phyloP scores from a whole-genome alignment of 2,329 filamentous ascomycete species.

The Colletotrichum costaricense region DNA sequence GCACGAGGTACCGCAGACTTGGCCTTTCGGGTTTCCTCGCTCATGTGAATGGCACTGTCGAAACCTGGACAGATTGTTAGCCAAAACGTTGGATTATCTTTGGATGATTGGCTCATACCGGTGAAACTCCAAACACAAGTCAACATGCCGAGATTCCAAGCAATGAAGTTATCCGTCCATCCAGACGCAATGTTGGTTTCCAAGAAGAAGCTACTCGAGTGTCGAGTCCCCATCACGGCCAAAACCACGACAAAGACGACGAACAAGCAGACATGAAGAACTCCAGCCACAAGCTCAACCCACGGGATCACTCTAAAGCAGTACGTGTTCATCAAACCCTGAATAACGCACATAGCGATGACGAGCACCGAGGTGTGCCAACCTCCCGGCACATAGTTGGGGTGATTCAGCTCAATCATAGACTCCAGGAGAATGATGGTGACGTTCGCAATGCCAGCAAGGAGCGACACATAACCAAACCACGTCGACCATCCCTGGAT shows the following conservation, averaged over 20 bases:
- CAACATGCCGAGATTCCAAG: slow-evolving; percentile 12
- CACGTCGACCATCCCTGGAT: slow-evolving; percentile 14
- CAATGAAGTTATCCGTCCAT: slow-evolving; percentile 13
- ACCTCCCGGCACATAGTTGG: background rate
- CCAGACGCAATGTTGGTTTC: slow-evolving; percentile 4
- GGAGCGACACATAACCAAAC: slow-evolving; percentile 6
- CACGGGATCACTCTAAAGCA: slow-evolving; percentile 9
- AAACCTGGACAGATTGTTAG: background rate
- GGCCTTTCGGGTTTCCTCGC: slow-evolving; percentile 32
- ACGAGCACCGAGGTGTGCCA: slow-evolving; percentile 18
- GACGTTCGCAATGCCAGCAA: slow-evolving; percentile 1
- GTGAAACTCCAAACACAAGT: slow-evolving; percentile 21
- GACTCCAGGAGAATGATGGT: slow-evolving; percentile 1
- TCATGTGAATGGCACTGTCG: slow-evolving; percentile 27
- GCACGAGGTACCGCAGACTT: slow-evolving; percentile 14
- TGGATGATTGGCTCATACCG: background rate
- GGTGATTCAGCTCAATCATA: slow-evolving; percentile 8
- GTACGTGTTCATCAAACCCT: slow-evolving; percentile 18
- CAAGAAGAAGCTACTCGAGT: slow-evolving; percentile 1
- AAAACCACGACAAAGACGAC: slow-evolving; percentile 9
- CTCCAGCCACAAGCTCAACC: slow-evolving; percentile 8
- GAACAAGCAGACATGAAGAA: slow-evolving; percentile 10
- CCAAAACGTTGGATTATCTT: fast-evolving
- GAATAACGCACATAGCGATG: slow-evolving; percentile 8
- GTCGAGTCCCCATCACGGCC: background rate